Base-by-base conservation (phyloP, 1,284 basidiomycete genomes). In the Ganoderma boninense region DNA sequence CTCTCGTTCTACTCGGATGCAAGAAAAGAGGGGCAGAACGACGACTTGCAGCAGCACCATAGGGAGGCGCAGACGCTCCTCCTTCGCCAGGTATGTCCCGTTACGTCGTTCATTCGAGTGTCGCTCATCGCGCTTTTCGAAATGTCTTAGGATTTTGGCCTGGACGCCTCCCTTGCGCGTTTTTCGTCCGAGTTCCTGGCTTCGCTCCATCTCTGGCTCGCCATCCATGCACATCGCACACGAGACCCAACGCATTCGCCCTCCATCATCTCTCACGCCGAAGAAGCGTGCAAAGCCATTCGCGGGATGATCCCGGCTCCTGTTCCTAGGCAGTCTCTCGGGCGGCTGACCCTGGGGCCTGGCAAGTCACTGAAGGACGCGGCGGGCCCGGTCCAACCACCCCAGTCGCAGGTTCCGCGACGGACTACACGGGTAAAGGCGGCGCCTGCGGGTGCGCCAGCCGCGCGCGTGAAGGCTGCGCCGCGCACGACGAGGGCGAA, bases 161-260 rank as follows among this genome's bases (percentile, higher is more conserved):
- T 81, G 20, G 89, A 90, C 73, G 64, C 64, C 0, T 76, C 73
- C 0, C 78, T 90, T 7, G 76, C 78, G 4, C 76, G 71, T 7
- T 86, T 85, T 68, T 76, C 81, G 44, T 73, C 79, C 2, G 87
- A 90, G 75, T 88, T 90, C 70, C 83, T 80, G 42, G 84, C 87
- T 2, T 79, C 84, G 1, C 80, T 83, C 2, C 85, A 90, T 73
- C 82, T 93, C n/a, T 93, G 91, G 91, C 78, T 87, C 52, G 87
- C 89, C 0, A 79, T 94, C 16, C 89, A 92, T 74, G 85, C 86
- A 1, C 92, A 94, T 78, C 85, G 87, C 23, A 82, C 80, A 14
- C 82, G 78, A 4, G 84, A 86, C 70, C 65, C 77, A 1, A 76
- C 82, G 16, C 86, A 87, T 76, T 83, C 80, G 65, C 72, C 78